A percentile compares a stretch with the other conserved stretches of the same genome.
Evolutionary conservation across 2,329 filamentous ascomycete genomes (phyloP).

Genomic region (Fusarium domesticum): DNA sequence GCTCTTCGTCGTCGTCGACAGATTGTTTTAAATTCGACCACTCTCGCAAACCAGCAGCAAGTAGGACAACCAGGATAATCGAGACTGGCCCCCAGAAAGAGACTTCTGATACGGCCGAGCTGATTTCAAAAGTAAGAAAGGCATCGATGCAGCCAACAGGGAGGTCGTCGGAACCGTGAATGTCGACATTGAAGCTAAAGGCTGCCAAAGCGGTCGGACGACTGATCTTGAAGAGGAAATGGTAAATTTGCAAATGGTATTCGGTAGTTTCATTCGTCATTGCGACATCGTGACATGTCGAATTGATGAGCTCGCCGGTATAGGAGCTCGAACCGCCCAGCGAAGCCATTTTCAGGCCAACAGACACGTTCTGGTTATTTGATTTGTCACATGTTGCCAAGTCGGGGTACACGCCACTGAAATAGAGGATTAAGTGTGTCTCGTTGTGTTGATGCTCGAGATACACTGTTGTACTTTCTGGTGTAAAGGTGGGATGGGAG

Average conservation of each 20-base stretch:
- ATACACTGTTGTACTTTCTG: conserved; percentile 1
- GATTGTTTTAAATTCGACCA: conserved; percentile 11
- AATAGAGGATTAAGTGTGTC: conserved; percentile 3
- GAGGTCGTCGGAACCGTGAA: conserved; percentile 16
- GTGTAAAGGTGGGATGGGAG: conserved; percentile 4
- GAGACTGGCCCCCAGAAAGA: conserved; percentile 16
- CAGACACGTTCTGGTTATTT: conserved; percentile 8
- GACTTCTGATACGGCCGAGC: background rate
- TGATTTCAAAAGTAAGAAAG: conserved; percentile 21
- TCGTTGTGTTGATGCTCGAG: conserved; percentile 5
- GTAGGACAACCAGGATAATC: conserved; percentile 11
- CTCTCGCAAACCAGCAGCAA: conserved; percentile 18
- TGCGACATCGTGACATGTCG: conserved; percentile 8
- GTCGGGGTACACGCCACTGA: background rate
- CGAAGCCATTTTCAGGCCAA: conserved; percentile 12
- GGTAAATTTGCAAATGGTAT: background rate
- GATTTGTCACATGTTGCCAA: conserved; percentile 4
- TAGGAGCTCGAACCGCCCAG: conserved; percentile 19
- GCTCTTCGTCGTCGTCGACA: conserved; percentile 9
- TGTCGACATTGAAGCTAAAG: conserved; percentile 15
- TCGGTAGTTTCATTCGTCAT: background rate
- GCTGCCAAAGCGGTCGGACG: conserved; percentile 15
- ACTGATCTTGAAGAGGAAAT: conserved; percentile 30
- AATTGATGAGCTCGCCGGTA: conserved; percentile 13
- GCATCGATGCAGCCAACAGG: conserved; percentile 11